Base-by-base conservation (phyloP, 2,329 filamentous ascomycete genomes). In the Colletotrichum chrysophilum region DNA sequence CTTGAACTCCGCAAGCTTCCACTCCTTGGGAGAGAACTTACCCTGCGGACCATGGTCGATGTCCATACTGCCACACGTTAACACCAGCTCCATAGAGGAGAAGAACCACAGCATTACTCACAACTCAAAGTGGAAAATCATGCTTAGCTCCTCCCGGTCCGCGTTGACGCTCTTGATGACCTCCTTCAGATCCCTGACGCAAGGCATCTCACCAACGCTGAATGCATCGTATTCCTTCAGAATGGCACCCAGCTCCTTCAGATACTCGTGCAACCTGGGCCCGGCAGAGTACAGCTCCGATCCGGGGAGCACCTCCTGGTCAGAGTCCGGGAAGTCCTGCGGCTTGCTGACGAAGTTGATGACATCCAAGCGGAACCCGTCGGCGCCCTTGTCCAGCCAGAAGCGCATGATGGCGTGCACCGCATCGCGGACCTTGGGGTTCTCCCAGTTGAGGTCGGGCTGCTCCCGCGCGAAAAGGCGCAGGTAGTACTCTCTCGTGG, bases 401-500 rank as follows among this genome's bases (percentile, higher is more conserved):
- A 95, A 96, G 26, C 89, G 88, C 88, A 95, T 93, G 26, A 92
- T 89, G 55, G 92, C 87, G 81, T 95, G 93, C 3, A 94, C 92
- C 3, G 92, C 93, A 71, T 89, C 84, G 38, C 93, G 89, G 4
- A 94, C 91, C 1, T 89, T 88, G 0, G 88, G 87, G 79, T 93
- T 93, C 80, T 95, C 93, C 94, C 94, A 96, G 84, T 96, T 96
- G 55, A 96, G 89, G 78, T 96, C 94, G 0, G 94, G 94, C 81
- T 95, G 94, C 78, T 93, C 91, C 6, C 88, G 89, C 56, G 91
- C 90, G 83, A 94, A 96, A 34, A 96, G 88, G 77, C 92, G 91
- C 2, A 95, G 90, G 80, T 94, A 91, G 80, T 89, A 90, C 77
- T 90, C 87, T 13, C 84, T 82, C 1, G 88, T 89, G 14, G 82